Base-by-base conservation (phyloP, 2,329 filamentous ascomycete genomes). In the Trichoderma harzianum region DNA sequence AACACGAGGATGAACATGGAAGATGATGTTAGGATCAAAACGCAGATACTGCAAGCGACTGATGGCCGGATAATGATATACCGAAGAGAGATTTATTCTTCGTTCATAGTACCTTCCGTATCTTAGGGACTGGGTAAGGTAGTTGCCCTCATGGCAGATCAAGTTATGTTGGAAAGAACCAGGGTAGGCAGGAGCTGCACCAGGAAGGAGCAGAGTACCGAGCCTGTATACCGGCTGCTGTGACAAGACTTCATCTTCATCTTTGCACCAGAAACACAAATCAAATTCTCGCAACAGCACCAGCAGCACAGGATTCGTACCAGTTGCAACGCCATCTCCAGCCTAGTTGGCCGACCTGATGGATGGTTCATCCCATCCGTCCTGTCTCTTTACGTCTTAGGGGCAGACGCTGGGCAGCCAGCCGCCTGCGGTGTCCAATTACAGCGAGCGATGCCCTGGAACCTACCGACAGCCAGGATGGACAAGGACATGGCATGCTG, bases 401-500 rank as follows among this genome's bases (percentile, higher is more conserved):
- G 58, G 34, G 43, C 57, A 34, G 8, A 72, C 58, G 62, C 36
- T 72, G 64, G 26, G 58, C 62, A 69, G 55, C 63, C 63, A 47
- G 69, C 69, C 28, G 62, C 58, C 32, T 60, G 51, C 66, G 60
- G 67, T 64, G 71, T 65, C 71, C 71, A 72, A 72, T 72, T 32
- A 32, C 67, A 65, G 71, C 51, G 34, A 53, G n/a, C 58, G 32
- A 26, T 30, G 60, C 71, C 69, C 62, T 58, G 65, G 64, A 66
- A 64, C 51, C 69, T 66, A 63, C 72, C 71, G 70, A 70, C 36
- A 67, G 71, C 67, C 36, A 53, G 60, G 66, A 55, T 28, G 58
- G 47, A 43, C 66, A 12, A 34, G 66, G 67, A 53, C 57, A 36
- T 39, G 71, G 66, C 34, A 21, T 70, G 66, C 67, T 72, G 71